Conservation (phyloP, 1,284 basidiomycete genomes). For the Trichosporon sp. region DNA sequence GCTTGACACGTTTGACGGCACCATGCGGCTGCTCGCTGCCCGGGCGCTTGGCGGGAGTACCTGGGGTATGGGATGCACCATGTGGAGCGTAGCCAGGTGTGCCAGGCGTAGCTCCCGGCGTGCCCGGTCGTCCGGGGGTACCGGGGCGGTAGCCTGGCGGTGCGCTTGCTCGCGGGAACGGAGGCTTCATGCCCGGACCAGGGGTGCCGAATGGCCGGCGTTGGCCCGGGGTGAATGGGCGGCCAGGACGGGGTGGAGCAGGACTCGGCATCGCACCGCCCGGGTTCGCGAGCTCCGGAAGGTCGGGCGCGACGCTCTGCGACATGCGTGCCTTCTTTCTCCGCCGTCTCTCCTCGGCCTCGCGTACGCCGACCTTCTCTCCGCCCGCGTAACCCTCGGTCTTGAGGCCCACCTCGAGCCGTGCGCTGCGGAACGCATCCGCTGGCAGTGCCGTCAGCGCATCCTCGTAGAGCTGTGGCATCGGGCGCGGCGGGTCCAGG, state of each 20-base stretch:
- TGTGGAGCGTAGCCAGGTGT: not conserved
- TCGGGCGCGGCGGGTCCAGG: constrained; percentile 6
- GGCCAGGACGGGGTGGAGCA: constrained; percentile 5
- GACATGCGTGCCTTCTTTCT: constrained; percentile 18
- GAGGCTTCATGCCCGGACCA: constrained; percentile 3
- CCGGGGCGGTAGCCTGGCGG: constrained; percentile 9
- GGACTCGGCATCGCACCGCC: constrained; percentile 4
- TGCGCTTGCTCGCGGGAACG: constrained; percentile 19
- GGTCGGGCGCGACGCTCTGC: constrained; percentile 21
- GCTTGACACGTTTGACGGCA: constrained; percentile 13
- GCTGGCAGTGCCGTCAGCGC: constrained; percentile 23
- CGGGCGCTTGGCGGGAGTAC: not conserved
- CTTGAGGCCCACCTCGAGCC: constrained; percentile 32
- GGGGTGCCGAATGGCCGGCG: constrained; percentile 6
- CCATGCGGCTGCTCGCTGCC: not conserved
- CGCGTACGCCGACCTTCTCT: constrained; percentile 31
- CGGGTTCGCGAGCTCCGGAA: constrained; percentile 12
- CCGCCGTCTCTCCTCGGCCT: constrained; percentile 19
- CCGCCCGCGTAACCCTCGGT: constrained; percentile 37
- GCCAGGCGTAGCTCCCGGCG: not conserved
- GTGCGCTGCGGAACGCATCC: constrained; percentile 27
- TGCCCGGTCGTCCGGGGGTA: not conserved
- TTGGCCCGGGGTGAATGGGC: constrained; percentile 4
- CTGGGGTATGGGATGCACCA: constrained; percentile 7
- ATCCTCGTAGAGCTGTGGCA: constrained; percentile 9